Evolutionary conservation across 805 yeast species (phyloP).

Genomic region (Candida wancherniae): DNA sequence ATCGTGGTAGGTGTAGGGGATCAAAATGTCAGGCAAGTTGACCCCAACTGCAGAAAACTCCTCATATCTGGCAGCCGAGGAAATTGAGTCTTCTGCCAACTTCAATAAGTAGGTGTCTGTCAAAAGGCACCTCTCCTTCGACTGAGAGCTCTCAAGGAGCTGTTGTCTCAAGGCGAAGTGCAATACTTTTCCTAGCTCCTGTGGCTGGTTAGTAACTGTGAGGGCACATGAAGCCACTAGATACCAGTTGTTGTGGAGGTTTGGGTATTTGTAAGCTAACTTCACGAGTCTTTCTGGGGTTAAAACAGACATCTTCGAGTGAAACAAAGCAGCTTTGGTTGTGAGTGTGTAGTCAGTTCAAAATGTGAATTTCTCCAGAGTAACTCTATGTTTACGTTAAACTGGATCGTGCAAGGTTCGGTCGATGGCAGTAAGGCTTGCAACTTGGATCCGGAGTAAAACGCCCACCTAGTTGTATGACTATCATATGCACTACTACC

Average conservation of each 20-base stretch:
- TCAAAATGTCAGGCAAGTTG: slow-evolving; percentile 37
- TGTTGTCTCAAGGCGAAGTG: slow-evolving; percentile 58
- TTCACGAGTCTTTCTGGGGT: slow-evolving; percentile 53
- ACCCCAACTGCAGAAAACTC: slow-evolving; percentile 40
- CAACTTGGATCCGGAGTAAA: too few species aligned
- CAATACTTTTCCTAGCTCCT: slow-evolving; percentile 70
- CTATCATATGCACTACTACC: too few species aligned
- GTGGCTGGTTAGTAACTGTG: slow-evolving; percentile 76
- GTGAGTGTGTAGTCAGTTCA: too few species aligned
- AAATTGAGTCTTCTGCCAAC: slow-evolving; percentile 37
- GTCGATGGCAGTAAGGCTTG: too few species aligned
- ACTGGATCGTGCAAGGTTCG: too few species aligned
- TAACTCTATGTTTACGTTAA: too few species aligned
- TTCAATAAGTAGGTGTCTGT: slow-evolving; percentile 31
- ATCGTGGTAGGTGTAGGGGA: slow-evolving; percentile 36
- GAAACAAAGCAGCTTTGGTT: too few species aligned
- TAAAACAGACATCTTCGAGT: slow-evolving; percentile 28
- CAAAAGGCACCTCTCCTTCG: slow-evolving; percentile 22
- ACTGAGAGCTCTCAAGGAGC: slow-evolving; percentile 27
- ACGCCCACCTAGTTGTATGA: too few species aligned
- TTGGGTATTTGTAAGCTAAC: slow-evolving; percentile 51
- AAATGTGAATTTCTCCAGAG: too few species aligned
- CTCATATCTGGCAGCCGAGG: slow-evolving; percentile 32
- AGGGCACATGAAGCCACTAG: slow-evolving; percentile 75
- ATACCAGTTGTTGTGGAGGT: slow-evolving; percentile 62